Evolutionary conservation across 352 stramenopile genomes (phyloP).

Genomic region (Pilasporangium apinafurcum): DNA sequence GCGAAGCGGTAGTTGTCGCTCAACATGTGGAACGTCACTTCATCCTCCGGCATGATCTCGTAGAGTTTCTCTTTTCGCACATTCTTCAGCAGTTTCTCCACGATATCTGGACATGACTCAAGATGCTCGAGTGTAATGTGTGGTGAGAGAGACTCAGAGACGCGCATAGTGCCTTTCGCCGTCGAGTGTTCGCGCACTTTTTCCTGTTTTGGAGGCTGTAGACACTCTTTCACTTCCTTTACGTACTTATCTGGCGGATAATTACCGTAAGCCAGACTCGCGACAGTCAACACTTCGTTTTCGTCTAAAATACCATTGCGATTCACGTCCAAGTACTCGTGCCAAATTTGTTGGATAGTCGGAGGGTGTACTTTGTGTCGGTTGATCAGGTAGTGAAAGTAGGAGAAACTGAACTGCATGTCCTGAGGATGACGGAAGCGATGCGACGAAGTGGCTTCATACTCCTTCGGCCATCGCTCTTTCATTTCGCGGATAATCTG

Average conservation of each 20-base stretch:
- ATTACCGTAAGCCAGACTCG: conserved; percentile 72
- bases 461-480: conserved; percentile 59
- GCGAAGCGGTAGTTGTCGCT: conserved; percentile 88
- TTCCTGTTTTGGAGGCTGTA: conserved; percentile 65
- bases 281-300: conserved; percentile 89
- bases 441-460: conserved; percentile 73
- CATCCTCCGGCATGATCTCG: conserved; percentile 69
- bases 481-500: conserved; percentile 88
- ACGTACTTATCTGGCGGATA: conserved; percentile 66
- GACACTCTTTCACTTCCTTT: conserved; percentile 52
- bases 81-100: conserved; percentile 48
- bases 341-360: conserved; percentile 77
- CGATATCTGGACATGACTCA: conserved; percentile 36
- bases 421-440: conserved; percentile 89
- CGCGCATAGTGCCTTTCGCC: conserved; percentile 41
- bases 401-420: conserved; percentile 95
- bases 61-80: conserved; percentile 54
- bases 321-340: conserved; percentile 88
- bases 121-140: conserved; percentile 67
- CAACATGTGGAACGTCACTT: conserved; percentile 95
- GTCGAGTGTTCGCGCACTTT: conserved; percentile 63
- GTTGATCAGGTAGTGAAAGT: conserved; percentile 93
- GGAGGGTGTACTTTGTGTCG: conserved; percentile 70
- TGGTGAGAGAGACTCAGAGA: conserved; percentile 70
- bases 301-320: conserved; percentile 85